Conservation (phyloP, 2,329 filamentous ascomycete species). For the Acarospora socialis region DNA sequence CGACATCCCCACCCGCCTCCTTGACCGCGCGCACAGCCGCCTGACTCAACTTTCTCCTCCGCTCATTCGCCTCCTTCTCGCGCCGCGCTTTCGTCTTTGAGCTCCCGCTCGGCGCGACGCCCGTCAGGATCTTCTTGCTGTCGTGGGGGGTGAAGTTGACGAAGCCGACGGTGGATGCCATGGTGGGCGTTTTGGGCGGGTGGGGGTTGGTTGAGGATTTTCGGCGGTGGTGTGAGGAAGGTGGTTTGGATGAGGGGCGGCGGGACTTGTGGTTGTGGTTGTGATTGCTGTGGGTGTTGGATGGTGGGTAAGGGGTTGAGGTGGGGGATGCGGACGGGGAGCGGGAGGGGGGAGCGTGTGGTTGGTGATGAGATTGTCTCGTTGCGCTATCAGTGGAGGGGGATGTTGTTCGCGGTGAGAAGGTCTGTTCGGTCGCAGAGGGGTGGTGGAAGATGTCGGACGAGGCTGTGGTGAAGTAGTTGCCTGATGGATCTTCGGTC, state of each 20-base stretch:
- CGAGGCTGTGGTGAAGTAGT: conserved; percentile 10
- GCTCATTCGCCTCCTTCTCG: conserved; percentile 75
- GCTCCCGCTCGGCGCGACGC: conserved; percentile 80
- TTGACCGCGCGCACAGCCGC: conserved; percentile 54
- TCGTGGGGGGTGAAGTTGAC: conserved; percentile 85
- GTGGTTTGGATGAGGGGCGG: background rate
- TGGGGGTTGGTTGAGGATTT: conserved; percentile 3
- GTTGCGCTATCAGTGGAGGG: background rate
- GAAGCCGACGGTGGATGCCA: conserved; percentile 39
- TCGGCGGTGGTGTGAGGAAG: background rate
- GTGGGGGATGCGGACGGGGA: conserved; percentile 13
- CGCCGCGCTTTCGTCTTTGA: conserved; percentile 89
- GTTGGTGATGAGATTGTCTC: background rate
- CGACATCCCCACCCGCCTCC: conserved; percentile 54
- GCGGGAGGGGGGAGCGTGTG: conserved; percentile 5
- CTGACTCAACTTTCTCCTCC: conserved; percentile 52
- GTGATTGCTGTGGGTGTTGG: conserved; percentile 14
- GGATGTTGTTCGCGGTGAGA: conserved; percentile 3
- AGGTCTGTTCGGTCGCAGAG: conserved; percentile 11
- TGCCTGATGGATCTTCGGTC: conserved; percentile 8
- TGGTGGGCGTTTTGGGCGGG: background rate
- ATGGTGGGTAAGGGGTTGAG: conserved; percentile 18
- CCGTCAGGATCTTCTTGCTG: conserved; percentile 63
- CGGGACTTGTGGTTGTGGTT: background rate
- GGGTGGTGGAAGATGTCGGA: conserved; percentile 16